Conservation (phyloP, 2,329 filamentous ascomycete species). For the Cladophialophora chaetospira region DNA sequence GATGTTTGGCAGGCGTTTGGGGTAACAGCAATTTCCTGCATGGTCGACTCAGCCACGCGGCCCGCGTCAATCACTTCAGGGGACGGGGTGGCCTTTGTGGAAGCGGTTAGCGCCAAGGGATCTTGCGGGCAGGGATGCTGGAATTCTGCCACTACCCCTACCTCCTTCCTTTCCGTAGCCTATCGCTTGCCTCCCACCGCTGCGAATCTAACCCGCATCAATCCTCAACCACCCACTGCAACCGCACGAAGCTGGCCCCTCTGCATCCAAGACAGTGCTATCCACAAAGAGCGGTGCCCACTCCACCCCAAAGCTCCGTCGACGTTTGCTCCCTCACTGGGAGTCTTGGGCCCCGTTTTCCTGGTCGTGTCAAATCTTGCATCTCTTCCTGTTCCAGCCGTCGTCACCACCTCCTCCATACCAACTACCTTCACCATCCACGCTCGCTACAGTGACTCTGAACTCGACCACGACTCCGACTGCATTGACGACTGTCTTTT, state of each 20-base stretch:
- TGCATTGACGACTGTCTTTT: neutral
- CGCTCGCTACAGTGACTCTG: no score
- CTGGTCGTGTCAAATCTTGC: conserved; percentile 21
- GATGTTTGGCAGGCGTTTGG: neutral
- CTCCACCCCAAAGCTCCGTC: neutral
- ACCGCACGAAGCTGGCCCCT: neutral
- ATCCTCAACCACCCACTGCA: neutral
- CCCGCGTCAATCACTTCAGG: conserved; percentile 2
- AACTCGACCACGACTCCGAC: conserved; percentile 8
- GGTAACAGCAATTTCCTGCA: neutral
- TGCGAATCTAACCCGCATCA: no score
- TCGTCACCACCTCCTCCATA: conserved; percentile 16
- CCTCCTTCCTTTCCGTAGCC: neutral
- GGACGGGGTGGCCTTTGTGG: neutral
- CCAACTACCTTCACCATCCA: conserved; percentile 15
- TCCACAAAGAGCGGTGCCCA: neutral
- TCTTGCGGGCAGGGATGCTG: neutral
- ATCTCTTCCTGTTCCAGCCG: conserved; percentile 29
- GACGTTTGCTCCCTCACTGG: neutral
- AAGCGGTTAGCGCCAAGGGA: neutral
- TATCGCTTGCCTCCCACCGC: neutral
- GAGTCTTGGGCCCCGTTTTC: neutral
- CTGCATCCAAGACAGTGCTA: neutral
- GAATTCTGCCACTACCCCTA: neutral
- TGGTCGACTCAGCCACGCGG: neutral